Evolutionary conservation across 495 filamentous ascomycete species (phyloP).

Genomic region (Aspergillus bertholletiae): DNA sequence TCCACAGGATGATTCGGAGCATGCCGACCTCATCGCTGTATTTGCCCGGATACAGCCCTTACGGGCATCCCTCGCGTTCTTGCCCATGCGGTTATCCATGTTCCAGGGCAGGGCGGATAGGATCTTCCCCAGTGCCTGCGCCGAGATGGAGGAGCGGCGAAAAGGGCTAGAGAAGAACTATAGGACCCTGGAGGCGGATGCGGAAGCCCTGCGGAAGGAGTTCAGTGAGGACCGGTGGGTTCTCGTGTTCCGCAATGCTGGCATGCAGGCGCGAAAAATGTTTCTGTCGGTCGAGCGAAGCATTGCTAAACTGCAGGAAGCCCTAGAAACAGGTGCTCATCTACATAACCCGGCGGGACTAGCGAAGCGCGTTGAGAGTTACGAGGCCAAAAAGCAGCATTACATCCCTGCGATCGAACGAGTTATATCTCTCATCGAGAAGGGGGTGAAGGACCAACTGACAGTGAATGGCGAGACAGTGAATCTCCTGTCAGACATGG

Average conservation of each 20-base stretch:
- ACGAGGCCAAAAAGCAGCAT: conserved; percentile 92
- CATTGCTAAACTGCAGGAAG: conserved; percentile 76
- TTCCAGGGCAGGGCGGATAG: conserved; percentile 73
- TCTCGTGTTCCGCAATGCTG: conserved; percentile 89
- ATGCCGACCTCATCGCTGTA: conserved; percentile 75
- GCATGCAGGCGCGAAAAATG: conserved; percentile 89
- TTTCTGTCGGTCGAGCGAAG: conserved; percentile 87
- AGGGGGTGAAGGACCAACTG: conserved; percentile 82
- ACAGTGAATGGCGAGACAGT: conserved; percentile 95
- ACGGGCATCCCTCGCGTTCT: conserved; percentile 86
- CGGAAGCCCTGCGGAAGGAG: conserved; percentile 80
- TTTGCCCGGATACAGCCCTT: conserved; percentile 95
- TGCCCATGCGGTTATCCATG: conserved; percentile 90
- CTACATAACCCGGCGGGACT: conserved; percentile 62
- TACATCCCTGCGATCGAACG: conserved; percentile 93
- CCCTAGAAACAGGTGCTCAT: conserved; percentile 67
- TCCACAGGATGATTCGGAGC: conserved; percentile 69
- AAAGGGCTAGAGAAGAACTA: conserved; percentile 70
- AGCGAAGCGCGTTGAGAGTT: conserved; percentile 82
- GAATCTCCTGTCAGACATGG: conserved; percentile 76
- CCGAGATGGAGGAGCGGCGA: conserved; percentile 74
- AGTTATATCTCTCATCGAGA: conserved; percentile 85
- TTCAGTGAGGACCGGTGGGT: conserved; percentile 95
- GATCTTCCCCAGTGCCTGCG: conserved; percentile 83
- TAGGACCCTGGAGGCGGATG: conserved; percentile 79